Evolutionary conservation across 805 yeast species (phyloP), one percentile per base, ranked within the genome.

Genomic region (Barnettozyma botsteinii): DNA sequence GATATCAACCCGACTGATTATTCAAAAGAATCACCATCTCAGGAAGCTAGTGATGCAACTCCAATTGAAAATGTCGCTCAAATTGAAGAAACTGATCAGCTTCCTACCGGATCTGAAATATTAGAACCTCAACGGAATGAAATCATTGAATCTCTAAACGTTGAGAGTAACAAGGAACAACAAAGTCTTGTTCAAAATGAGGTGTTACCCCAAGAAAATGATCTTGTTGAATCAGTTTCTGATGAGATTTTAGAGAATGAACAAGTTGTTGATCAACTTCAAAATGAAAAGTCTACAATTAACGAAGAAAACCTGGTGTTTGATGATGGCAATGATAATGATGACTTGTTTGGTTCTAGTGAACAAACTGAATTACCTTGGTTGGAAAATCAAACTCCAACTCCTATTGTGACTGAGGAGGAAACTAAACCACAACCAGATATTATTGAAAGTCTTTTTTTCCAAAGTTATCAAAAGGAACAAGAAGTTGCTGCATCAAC

Each of bases 261-360:
- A 29, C 14, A 18, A 29, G 22, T 18, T 12, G 21, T 8, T 7
- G 7, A 18, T 18, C 19, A 29, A 13, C 9, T 21, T n/a, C n/a
- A n/a, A n/a, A n/a, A n/a, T n/a, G n/a, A n/a, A n/a, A n/a, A n/a
- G n/a, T n/a, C n/a, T n/a, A n/a, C n/a, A n/a, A n/a, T n/a, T n/a
- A n/a, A n/a, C n/a, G n/a, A n/a, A n/a, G n/a, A n/a, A n/a, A n/a
- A n/a, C n/a, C n/a, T n/a, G n/a, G n/a, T n/a, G n/a, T n/a, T n/a
- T n/a, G n/a, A n/a, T n/a, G 24, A 22, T 8, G 24, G 7, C 31
- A 28, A 28, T 28, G 20, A 28, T 29, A 25, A 9, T 20, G 20
- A 36, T n/a, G 34, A 38, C 17, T 30, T 39, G 10, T 38, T 42
- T 36, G 38, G 31, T 3, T 32, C 43, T 7, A 9, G n/a, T 19